Conservation (phyloP, 2,329 filamentous ascomycete species). For the Pleurostoma richardsiae region DNA sequence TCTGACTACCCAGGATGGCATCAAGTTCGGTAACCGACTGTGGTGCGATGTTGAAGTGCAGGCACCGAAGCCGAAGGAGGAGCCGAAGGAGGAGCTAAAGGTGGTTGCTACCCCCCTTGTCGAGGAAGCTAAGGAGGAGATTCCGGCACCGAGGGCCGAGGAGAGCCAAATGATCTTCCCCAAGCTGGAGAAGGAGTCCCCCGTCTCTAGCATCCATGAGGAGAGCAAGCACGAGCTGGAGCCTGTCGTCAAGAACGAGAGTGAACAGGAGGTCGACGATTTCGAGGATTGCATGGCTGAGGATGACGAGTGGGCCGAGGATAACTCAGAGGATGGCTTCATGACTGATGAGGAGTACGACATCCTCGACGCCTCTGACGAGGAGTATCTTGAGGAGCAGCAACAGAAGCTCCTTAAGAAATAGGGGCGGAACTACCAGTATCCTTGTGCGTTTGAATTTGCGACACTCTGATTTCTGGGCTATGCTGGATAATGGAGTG, state of each 20-base stretch:
- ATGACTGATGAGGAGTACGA: constrained; percentile 98
- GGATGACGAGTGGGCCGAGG: constrained; percentile 56
- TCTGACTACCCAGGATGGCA: constrained; percentile 73
- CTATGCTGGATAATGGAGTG: no score
- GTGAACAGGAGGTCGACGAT: constrained; percentile 36
- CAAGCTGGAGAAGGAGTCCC: constrained; percentile 90
- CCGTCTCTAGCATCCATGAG: constrained; percentile 72
- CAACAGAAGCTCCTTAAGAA: constrained; percentile 25
- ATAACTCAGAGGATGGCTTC: constrained; percentile 68
- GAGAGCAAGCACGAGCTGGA: constrained; percentile 44
- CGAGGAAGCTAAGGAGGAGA: constrained; percentile 21
- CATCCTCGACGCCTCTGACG: constrained; percentile 89
- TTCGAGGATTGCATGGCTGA: constrained; percentile 45
- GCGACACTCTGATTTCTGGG: no score
- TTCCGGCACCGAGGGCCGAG: constrained; percentile 51
- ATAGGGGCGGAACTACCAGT: background rate
- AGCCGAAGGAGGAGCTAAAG: constrained; percentile 10
- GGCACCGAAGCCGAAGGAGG: constrained; percentile 22
- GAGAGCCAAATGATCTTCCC: constrained; percentile 90
- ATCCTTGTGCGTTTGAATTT: no score
- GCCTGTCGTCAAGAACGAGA: constrained; percentile 41
- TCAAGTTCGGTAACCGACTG: constrained; percentile 84
- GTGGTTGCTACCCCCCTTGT: constrained; percentile 9
- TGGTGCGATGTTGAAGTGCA: constrained; percentile 88
- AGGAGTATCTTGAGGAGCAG: constrained; percentile 65